Evolutionary conservation across 2,329 filamentous ascomycete species (phyloP).

Genomic region (Phaeosphaeria sp.): DNA sequence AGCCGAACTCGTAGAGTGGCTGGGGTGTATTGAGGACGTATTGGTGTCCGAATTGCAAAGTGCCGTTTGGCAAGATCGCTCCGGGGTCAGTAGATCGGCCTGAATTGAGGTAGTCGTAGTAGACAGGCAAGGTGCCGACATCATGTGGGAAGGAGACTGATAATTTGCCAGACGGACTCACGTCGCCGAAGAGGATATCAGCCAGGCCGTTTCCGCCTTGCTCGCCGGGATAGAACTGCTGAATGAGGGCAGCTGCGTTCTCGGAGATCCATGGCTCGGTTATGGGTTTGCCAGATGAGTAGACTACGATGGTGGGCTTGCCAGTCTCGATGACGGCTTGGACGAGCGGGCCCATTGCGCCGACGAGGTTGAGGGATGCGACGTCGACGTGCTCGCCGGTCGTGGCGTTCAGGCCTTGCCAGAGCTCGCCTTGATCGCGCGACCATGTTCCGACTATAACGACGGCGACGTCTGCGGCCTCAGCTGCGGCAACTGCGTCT

Average conservation of each 20-base stretch:
- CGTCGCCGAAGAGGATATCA: constrained; percentile 66
- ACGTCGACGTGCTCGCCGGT: constrained; percentile 78
- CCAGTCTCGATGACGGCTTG: constrained; percentile 71
- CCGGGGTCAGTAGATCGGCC: constrained; percentile 64
- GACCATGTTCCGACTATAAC: constrained; percentile 80
- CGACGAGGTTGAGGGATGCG: constrained; percentile 69
- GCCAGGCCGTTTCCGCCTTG: constrained; percentile 72
- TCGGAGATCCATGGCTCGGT: constrained; percentile 76
- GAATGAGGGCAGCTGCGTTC: constrained; percentile 69
- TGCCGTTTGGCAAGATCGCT: constrained; percentile 62
- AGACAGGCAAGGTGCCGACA: constrained; percentile 71
- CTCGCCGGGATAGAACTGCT: constrained; percentile 78
- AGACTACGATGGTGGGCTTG: constrained; percentile 72
- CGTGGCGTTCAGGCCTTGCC: constrained; percentile 74
- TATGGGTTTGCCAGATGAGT: constrained; percentile 73
- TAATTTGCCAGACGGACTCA: constrained; percentile 71
- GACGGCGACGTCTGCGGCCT: constrained; percentile 73
- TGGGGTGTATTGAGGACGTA: constrained; percentile 68
- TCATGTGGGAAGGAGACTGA: constrained; percentile 72
- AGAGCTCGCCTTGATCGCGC: constrained; percentile 74
- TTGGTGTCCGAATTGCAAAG: constrained; percentile 67
- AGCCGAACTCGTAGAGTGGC: constrained; percentile 71
- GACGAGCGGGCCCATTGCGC: constrained; percentile 72
- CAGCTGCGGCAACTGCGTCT: constrained; percentile 70
- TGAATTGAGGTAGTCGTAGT: constrained; percentile 76